Evolutionary conservation across 257 asterid species (phyloP).

Genomic region (Ligustrum vulgare): DNA sequence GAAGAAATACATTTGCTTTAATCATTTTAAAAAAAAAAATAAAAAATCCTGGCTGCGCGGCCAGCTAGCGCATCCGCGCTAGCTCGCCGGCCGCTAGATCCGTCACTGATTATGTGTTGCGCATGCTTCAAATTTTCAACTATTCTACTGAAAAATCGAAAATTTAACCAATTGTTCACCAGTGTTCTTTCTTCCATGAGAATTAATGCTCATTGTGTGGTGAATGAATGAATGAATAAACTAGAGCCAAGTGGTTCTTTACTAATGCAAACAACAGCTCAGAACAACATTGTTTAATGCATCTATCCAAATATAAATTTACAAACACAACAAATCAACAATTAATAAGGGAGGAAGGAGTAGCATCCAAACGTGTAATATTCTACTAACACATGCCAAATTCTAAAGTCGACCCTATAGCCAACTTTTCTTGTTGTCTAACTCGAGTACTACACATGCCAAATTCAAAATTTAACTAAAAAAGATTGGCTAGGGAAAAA

Average conservation of each 20-base stretch:
- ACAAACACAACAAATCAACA: neutral
- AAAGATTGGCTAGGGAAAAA: no score
- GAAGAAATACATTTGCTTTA: no score
- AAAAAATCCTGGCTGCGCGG: no score
- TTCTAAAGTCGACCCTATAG: no score
- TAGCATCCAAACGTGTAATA: neutral
- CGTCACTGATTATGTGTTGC: neutral
- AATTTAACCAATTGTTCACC: neutral
- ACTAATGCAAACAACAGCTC: neutral
- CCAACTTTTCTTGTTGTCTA: no score
- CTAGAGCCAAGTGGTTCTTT: neutral
- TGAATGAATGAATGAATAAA: neutral
- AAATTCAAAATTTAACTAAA: neutral
- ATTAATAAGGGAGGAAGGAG: neutral
- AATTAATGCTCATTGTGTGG: neutral
- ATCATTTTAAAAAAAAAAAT: no score
- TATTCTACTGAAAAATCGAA: neutral
- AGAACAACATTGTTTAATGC: neutral
- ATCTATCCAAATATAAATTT: neutral
- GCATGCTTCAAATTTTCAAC: neutral
- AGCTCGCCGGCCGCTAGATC: no score
- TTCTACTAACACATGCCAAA: neutral
- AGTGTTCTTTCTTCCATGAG: neutral
- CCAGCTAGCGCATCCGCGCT: no score
- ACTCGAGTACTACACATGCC: neutral